Evolutionary conservation across 108 stramenopile species (phyloP), one percentile per base, ranked within the genome.

Genomic region (Bacterosira constricta): DNA sequence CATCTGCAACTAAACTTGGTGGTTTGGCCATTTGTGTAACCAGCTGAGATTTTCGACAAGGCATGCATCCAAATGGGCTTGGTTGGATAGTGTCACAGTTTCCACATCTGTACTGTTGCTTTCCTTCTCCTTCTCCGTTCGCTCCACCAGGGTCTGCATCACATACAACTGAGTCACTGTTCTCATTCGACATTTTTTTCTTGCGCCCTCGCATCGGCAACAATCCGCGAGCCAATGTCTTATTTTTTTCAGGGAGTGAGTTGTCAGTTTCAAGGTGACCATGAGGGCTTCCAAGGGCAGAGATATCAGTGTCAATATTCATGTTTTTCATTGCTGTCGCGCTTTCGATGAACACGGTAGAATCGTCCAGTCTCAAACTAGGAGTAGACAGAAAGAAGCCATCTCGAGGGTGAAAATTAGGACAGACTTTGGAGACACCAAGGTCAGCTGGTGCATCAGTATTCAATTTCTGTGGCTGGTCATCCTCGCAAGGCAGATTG

Each of bases 271-370:
- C 51, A 38, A n/a, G 21, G 4, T 73, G 63, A n/a, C 32, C 27
- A 38, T 57, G 54, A 51, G 15, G 44, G 18, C 15, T 53, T 51
- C 26, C 57, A 37, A 4, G 13, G 25, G 12, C 42, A 63, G 35
- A 29, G 26, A 27, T 4, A 29, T 1, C 29, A 0, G 27, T 23
- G 31, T 69, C 42, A 17, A 83, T 82, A 52, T 81, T 79, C 2
- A 80, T 66, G 6, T 84, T 68, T 59, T 78, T 88, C 85, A 88
- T 81, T 29, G 86, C 77, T 7, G 80, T 70, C 8, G 75, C 69
- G 49, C 79, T 82, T 72, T 94, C 93, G 12, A 94, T 82, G 46
- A 91, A 91, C 52, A 46, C 42, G 15, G 81, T 85, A 31, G 87
- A 64, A 75, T 90, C 90, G 70, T 94, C 93, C 8, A 69, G 71